These are phyloP conservation scores for Vanrija humicola DNA, from an alignment of 1,284 basidiomycete species.

Conservation along the genomic window DNA sequence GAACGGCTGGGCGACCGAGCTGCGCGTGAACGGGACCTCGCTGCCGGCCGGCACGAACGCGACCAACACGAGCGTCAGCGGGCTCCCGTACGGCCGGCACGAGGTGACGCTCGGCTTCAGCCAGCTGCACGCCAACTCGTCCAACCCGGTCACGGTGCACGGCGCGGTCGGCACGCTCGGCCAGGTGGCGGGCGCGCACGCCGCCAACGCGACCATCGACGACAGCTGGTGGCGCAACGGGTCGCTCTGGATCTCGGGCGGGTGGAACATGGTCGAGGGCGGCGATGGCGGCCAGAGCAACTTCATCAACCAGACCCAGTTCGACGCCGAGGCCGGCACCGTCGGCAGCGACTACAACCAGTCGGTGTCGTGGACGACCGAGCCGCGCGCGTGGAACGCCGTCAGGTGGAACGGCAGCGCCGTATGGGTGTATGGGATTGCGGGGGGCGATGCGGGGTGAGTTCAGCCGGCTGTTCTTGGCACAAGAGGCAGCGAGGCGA, in stretches of 20 bases:
- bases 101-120: constrained; percentile 14
- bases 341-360: constrained; percentile 19
- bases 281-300: constrained; percentile 17
- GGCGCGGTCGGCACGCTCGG: constrained; percentile 19
- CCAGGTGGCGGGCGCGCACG: constrained; percentile 2
- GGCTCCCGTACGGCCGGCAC: constrained; percentile 23
- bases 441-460: constrained; percentile 23
- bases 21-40: constrained; percentile 17
- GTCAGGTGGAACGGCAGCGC: constrained; percentile 28
- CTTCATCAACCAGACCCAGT: constrained; percentile 32
- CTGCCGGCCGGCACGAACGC: not conserved
- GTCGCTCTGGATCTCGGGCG: constrained; percentile 24
- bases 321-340: constrained; percentile 16
- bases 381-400: constrained; percentile 18
- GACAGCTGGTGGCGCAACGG: constrained; percentile 35
- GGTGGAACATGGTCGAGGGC: constrained; percentile 41
- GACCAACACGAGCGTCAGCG: constrained; percentile 5
- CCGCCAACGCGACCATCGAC: constrained; percentile 34
- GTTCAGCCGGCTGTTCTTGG: no score
- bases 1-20: constrained; percentile 4
- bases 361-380: constrained; percentile 34
- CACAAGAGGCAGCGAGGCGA: no score
- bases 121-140: not conserved
- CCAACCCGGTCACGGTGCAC: constrained; percentile 13
- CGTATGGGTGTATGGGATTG: constrained; percentile 31